These are phyloP conservation scores for Sanghuangporus weigelae DNA, from an alignment of 1,284 basidiomycete species.

Conservation along the genomic window DNA sequence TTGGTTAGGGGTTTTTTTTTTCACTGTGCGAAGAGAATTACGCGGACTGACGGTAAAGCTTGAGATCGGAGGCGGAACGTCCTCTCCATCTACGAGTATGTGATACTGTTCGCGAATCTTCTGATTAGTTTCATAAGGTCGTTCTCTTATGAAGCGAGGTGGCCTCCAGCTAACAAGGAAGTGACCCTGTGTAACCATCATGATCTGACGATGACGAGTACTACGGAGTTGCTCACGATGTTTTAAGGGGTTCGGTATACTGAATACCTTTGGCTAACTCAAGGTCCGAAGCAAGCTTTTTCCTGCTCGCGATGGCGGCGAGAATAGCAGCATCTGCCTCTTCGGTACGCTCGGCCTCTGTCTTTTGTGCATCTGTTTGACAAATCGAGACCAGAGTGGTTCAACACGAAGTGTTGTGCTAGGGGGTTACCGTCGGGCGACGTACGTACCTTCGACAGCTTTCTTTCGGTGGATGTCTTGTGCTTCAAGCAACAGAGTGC, in stretches of 20 bases:
- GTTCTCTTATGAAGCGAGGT: constrained; percentile 76
- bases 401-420: not conserved
- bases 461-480: constrained; percentile 86
- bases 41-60: constrained; percentile 67
- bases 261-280: constrained; percentile 92
- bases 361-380: constrained; percentile 78
- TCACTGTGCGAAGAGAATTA: not conserved
- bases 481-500: constrained; percentile 84
- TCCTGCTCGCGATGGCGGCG: constrained; percentile 84
- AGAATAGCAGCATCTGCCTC: constrained; percentile 90
- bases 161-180: constrained; percentile 69
- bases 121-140: constrained; percentile 65
- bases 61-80: constrained; percentile 92
- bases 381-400: constrained; percentile 8
- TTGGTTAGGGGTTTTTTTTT: not conserved
- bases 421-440: too few species aligned
- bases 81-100: constrained; percentile 87
- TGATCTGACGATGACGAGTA: not conserved
- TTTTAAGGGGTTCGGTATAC: constrained; percentile 83
- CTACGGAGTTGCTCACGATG: constrained; percentile 52
- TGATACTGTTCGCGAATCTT: constrained; percentile 85
- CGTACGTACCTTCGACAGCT: constrained; percentile 68
- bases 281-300: constrained; percentile 87
- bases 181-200: not conserved
- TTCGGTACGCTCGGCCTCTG: constrained; percentile 74